A percentile compares a stretch with the other conserved stretches of the same genome.
Conservation (phyloP, 2,329 filamentous ascomycete species). For the Penicillium sp. region DNA sequence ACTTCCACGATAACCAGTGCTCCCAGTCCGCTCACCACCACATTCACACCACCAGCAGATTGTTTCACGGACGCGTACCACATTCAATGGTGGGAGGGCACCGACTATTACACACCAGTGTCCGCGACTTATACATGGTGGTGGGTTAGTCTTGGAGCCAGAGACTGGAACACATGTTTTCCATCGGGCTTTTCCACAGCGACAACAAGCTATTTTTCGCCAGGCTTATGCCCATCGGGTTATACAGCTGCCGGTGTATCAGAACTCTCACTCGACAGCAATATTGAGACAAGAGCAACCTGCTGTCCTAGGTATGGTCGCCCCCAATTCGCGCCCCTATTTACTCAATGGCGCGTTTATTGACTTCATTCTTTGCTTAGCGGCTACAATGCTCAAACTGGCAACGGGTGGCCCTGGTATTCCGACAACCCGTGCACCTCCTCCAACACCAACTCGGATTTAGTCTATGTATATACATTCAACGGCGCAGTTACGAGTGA, state of each 20-base stretch:
- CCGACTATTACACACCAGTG: neutral
- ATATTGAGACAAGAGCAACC: slow-evolving; percentile 1
- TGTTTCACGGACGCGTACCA: slow-evolving; percentile 4
- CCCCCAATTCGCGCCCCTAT: too few relatives aligned
- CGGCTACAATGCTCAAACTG: slow-evolving; percentile 4
- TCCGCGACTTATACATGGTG: slow-evolving; percentile 1
- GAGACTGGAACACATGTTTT: neutral
- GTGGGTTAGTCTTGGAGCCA: slow-evolving; percentile 1
- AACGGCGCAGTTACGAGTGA: neutral
- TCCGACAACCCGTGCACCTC: slow-evolving; percentile 4
- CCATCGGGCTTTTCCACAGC: neutral
- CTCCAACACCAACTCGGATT: neutral
- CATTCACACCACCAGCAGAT: neutral
- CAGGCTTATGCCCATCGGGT: slow-evolving; percentile 1
- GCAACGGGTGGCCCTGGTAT: slow-evolving; percentile 4
- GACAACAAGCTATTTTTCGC: slow-evolving; percentile 6
- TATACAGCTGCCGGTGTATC: slow-evolving; percentile 5
- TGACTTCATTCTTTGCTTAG: neutral
- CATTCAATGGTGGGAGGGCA: neutral
- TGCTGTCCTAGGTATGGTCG: slow-evolving; percentile 3
- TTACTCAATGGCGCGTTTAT: neutral
- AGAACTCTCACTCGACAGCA: neutral
- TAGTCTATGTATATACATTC: neutral
- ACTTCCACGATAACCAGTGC: neutral
- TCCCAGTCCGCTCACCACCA: slow-evolving; percentile 1